Base-by-base conservation (phyloP, 306 rosid genomes). In the Fragaria ananassa region DNA sequence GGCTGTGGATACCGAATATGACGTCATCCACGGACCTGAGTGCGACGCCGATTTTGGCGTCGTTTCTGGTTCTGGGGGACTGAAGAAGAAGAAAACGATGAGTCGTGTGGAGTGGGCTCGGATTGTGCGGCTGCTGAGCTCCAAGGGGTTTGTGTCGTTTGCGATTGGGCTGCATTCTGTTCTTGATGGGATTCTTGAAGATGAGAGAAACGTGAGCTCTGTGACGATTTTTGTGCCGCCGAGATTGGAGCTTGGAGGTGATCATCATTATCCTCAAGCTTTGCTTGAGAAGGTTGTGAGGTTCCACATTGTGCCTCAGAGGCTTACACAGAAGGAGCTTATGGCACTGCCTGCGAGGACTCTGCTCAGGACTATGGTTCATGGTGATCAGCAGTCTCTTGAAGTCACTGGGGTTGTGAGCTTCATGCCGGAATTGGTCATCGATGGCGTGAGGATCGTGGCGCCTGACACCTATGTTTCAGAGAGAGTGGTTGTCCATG, bases 221-320 rank as follows among this genome's bases (percentile, higher is more conserved):
- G 81, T 49, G 1, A 93, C 98, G 2, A 69, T 93, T 12, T 93
- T 91, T 47, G 93, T 88, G 53, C 98, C 98, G 23, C 91, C 86
- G 10, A 88, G 83, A 72, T 77, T 89, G 67, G 61, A 70, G 10
- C 23, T 87, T 54, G 60, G 21, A 54, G 60, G 63, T 14, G 2
- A 62, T 23, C 81, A 72, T 74, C 84, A 25, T 25, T 37, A 29
- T 15, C 67, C 91, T 69, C 74, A 81, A 0, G 47, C 70, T 11
- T 56, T 85, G 69, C 88, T 91, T 72, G 77, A 83, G 58, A 85
- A 81, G 72, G 75, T 83, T 4, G 93, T 93, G 84, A 86, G 91
- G 83, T 51, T 91, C 62, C 98, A 93, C 39, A 81, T 93, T 3
- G 81, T 93, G 53, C 91, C 97, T n/a, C 86, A 77, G 76, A 89